These are phyloP conservation scores for Colletotrichum spaethianum DNA, from an alignment of 2,329 filamentous ascomycete genomes.

Conservation along the genomic window DNA sequence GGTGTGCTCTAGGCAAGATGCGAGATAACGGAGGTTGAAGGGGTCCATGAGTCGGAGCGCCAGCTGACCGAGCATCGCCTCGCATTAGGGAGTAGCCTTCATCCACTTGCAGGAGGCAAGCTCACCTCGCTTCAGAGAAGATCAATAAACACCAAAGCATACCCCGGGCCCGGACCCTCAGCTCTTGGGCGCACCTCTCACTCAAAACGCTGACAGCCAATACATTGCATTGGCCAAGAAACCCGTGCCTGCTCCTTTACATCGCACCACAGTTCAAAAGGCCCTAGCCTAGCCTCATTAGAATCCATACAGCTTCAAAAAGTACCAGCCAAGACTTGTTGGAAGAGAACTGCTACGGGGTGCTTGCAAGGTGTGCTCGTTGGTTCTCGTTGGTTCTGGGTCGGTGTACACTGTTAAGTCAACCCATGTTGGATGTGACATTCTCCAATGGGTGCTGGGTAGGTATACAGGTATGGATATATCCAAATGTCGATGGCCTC, in stretches of 20 bases:
- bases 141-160: not conserved
- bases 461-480: not conserved
- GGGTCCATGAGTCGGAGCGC: not conserved
- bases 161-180: not conserved
- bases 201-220: not conserved
- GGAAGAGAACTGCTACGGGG: conserved; percentile 16
- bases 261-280: not conserved
- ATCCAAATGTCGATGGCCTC: not conserved
- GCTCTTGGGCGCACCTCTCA: not conserved
- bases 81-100: not conserved
- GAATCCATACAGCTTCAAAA: conserved; percentile 19
- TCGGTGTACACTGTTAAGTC: not conserved
- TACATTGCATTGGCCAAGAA: conserved; percentile 2
- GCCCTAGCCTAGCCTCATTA: not conserved
- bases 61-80: not conserved
- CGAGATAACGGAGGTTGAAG: not conserved
- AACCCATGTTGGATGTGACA: not conserved
- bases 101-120: not conserved
- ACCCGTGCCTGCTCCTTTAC: not conserved
- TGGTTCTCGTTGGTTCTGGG: not conserved
- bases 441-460: not conserved
- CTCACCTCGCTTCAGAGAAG: not conserved
- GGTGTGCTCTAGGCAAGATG: not conserved
- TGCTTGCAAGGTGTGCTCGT: not conserved
- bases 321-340: conserved; percentile 21